These are phyloP conservation scores for Euryodendron excelsum DNA, from an alignment of 148 eudicot genomes.

Conservation along the genomic window DNA sequence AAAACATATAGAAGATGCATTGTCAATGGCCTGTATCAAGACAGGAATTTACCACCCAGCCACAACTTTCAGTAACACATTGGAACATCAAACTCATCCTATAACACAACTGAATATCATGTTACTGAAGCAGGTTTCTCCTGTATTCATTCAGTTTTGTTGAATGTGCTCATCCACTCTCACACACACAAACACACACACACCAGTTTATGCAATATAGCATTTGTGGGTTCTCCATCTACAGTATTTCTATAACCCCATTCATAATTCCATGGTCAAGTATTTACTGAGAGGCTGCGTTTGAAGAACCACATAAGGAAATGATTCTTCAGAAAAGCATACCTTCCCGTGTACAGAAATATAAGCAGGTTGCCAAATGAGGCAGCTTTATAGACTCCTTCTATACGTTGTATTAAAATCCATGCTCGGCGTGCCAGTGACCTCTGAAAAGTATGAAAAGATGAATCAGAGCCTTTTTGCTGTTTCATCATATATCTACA, in stretches of 20 bases:
- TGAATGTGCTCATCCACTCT: neutral
- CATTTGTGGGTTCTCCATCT: neutral
- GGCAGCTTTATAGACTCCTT: conserved; percentile 90
- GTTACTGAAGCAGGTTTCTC: neutral
- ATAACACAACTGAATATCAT: neutral
- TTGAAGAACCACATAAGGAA: neutral
- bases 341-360: conserved; percentile 90
- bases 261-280: neutral
- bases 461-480: neutral
- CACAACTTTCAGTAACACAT: neutral
- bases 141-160: neutral
- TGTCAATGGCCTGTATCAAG: neutral
- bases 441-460: conserved; percentile 45
- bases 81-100: neutral
- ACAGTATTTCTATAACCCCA: neutral
- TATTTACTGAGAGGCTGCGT: neutral
- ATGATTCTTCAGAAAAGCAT: conserved; percentile 23
- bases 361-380: conserved; percentile 84
- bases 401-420: conserved; percentile 78
- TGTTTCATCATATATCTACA: neutral
- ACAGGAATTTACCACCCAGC: neutral
- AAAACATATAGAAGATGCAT: neutral
- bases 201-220: neutral
- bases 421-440: conserved; percentile 76
- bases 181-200: no score